These are phyloP conservation scores for Oldenlandia corymbosa DNA, from an alignment of 257 asterid genomes.

Conservation along the genomic window DNA sequence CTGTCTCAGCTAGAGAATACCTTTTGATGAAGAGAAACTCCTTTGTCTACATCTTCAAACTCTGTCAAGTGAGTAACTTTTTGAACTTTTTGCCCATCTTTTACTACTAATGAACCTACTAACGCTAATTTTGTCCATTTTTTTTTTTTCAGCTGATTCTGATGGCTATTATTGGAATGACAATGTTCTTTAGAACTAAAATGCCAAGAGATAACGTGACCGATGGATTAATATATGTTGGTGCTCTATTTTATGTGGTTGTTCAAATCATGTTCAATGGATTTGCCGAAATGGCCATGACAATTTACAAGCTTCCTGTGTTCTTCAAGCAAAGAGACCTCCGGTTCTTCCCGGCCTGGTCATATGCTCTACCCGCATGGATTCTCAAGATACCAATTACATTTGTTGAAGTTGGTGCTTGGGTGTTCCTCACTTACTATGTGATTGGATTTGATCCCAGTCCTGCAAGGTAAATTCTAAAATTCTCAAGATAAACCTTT, in stretches of 20 bases:
- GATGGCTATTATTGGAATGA: conserved; percentile 31
- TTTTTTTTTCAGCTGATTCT: conserved; percentile 33
- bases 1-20: conserved; percentile 46
- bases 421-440: conserved; percentile 52
- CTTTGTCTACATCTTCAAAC: conserved; percentile 44
- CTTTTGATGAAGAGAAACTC: conserved; percentile 60
- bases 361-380: conserved; percentile 63
- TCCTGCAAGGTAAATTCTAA: conserved; percentile 36
- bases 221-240: conserved; percentile 45
- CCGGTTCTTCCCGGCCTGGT: conserved; percentile 69
- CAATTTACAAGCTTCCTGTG: conserved; percentile 63
- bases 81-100: too few species aligned
- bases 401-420: conserved; percentile 43
- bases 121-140: conserved; percentile 6
- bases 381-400: conserved; percentile 51
- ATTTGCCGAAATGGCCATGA: conserved; percentile 54
- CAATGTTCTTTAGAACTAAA: conserved; percentile 48
- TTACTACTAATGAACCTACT: neutral
- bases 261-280: conserved; percentile 53
- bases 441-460: conserved; percentile 65
- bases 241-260: conserved; percentile 45
- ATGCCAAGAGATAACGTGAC: conserved; percentile 28
- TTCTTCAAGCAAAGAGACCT: conserved; percentile 75
- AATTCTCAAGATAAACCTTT: neutral
- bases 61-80: conserved; percentile 37